Evolutionary conservation across 192 early-diverging fungal genomes (phyloP).

Genomic region (Kappamyces sp.): DNA sequence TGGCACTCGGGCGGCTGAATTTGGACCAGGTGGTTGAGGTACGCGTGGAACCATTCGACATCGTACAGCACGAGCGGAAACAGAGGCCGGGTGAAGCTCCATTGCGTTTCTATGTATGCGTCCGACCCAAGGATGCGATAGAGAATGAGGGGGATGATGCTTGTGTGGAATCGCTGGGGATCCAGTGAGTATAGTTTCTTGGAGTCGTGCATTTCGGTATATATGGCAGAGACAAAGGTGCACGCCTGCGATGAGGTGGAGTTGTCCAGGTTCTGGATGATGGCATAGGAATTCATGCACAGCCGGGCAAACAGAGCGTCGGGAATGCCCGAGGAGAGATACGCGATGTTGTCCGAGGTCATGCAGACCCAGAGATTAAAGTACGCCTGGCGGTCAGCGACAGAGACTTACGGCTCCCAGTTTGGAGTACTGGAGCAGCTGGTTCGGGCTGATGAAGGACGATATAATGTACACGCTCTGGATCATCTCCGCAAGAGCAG

Average conservation of each 20-base stretch:
- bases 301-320: conserved; percentile 5
- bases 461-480: conserved; percentile 6
- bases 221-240: conserved; percentile 6
- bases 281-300: conserved; percentile 1
- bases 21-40: conserved; percentile 1
- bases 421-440: conserved; percentile 5
- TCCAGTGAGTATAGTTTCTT: not conserved
- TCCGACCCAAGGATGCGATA: conserved; percentile 1
- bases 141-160: not conserved
- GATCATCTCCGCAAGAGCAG: conserved; percentile 1
- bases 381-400: conserved; percentile 1
- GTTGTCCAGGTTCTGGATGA: conserved; percentile 11
- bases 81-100: conserved; percentile 5
- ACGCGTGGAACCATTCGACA: conserved; percentile 9
- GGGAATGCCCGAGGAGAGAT: conserved; percentile 2
- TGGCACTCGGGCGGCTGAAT: conserved; percentile 2
- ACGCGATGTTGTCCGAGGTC: conserved; percentile 12
- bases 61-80: conserved; percentile 7
- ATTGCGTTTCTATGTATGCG: conserved; percentile 10
- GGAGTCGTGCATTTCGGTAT: conserved; percentile 1
- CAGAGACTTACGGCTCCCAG: conserved; percentile 1
- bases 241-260: conserved; percentile 1
- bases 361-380: conserved; percentile 13
- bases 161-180: conserved; percentile 3
- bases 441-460: not conserved